phyloP scores from a whole-genome alignment of 139 green algal species.

The Parachlorella kessleri region DNA sequence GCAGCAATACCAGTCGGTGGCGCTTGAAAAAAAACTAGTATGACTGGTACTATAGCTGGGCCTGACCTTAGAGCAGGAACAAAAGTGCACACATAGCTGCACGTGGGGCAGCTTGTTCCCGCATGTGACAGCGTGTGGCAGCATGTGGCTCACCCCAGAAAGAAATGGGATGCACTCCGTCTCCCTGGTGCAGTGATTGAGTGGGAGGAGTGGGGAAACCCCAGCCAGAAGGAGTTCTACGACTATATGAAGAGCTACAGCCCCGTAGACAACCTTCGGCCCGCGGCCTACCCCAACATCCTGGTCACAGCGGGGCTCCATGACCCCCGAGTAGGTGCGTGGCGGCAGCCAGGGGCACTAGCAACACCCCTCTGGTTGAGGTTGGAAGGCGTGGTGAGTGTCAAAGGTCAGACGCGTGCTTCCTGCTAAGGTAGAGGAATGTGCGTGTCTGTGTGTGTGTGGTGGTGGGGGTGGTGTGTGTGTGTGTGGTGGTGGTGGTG shows the following conservation, averaged over 20 bases:
- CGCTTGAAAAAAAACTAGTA: too few species aligned
- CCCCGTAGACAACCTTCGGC: slow-evolving; percentile 88
- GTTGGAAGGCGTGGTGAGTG: too few species aligned
- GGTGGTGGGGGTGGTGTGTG: not conserved
- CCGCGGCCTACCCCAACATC: slow-evolving; percentile 81
- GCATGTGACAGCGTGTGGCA: too few species aligned
- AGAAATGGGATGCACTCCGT: too few species aligned
- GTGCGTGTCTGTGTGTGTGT: not conserved
- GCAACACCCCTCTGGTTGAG: too few species aligned
- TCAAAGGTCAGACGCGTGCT: not conserved
- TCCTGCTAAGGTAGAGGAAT: not conserved
- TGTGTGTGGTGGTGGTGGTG: not conserved
- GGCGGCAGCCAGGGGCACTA: not conserved
- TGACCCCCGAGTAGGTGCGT: slow-evolving; percentile 76
- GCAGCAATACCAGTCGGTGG: too few species aligned
- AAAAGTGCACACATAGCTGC: too few species aligned
- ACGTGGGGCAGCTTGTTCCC: too few species aligned
- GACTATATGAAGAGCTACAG: slow-evolving; percentile 89
- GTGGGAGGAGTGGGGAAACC: slow-evolving; percentile 80
- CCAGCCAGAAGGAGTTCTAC: slow-evolving; percentile 59
- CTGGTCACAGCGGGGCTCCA: slow-evolving; percentile 83
- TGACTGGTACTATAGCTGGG: too few species aligned
- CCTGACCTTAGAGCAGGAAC: too few species aligned
- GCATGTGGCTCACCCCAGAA: too few species aligned
- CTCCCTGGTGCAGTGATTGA: slow-evolving; percentile 51